Percentiles rank a stretch among this genome's conserved stretches.
Conservation (phyloP, 176 grass and related monocot genomes). For the Juncus inflexus region DNA sequence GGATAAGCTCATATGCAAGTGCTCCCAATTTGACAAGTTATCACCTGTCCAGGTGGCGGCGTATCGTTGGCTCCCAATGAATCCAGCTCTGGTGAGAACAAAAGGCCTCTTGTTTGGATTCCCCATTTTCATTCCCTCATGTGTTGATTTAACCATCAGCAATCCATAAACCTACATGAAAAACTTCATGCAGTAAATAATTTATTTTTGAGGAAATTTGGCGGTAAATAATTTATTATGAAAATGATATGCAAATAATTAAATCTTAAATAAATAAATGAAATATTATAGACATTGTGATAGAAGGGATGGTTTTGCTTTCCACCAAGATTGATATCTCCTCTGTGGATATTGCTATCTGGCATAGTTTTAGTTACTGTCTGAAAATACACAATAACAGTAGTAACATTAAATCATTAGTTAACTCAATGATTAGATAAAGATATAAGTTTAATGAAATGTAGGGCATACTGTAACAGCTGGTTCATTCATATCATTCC, state of each 20-base stretch:
- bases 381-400: constrained; percentile 12
- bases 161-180: constrained; percentile 66
- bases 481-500: constrained; percentile 94
- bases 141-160: constrained; percentile 81
- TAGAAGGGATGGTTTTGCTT: constrained; percentile 66
- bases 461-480: constrained; percentile 50
- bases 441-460: constrained; percentile 17
- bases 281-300: constrained; percentile 58
- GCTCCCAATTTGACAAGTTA: constrained; percentile 82
- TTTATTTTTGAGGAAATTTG: neutral
- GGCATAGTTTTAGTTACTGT: constrained; percentile 84
- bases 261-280: neutral
- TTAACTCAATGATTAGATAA: constrained; percentile 7
- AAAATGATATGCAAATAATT: too few species aligned
- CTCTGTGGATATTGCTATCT: constrained; percentile 69
- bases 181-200: neutral
- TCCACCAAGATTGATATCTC: constrained; percentile 63
- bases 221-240: too few species aligned
- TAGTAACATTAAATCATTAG: constrained; percentile 13
- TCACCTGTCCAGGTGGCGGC: constrained; percentile 90
- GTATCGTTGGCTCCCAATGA: constrained; percentile 81
- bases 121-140: constrained; percentile 63
- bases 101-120: constrained; percentile 54
- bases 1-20: constrained; percentile 81
- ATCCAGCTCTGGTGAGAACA: constrained; percentile 88